Evolutionary conservation across 1,284 basidiomycete species (phyloP).

Genomic region (Trametes polyzona): DNA sequence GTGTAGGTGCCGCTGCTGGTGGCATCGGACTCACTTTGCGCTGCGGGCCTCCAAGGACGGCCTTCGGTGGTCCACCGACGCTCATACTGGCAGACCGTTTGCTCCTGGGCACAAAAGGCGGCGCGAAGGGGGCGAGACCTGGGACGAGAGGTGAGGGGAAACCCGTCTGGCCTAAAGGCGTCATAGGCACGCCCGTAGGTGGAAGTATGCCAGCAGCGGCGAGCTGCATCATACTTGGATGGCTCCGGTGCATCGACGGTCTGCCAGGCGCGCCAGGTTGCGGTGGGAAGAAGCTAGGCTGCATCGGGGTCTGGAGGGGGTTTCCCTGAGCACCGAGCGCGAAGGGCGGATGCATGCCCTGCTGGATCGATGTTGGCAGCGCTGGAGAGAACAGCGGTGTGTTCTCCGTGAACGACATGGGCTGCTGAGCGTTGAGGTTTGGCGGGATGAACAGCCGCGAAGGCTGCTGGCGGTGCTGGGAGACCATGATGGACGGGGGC

Average conservation of each 20-base stretch:
- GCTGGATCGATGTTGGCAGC: conserved; percentile 62
- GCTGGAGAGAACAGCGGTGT: conserved; percentile 64
- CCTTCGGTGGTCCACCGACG: conserved; percentile 80
- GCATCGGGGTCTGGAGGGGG: conserved; percentile 71
- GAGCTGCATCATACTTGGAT: conserved; percentile 63
- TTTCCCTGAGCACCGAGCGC: conserved; percentile 42
- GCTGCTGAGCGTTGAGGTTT: conserved; percentile 37
- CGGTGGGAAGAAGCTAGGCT: conserved; percentile 58
- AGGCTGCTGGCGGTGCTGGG: conserved; percentile 38
- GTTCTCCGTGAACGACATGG: conserved; percentile 34
- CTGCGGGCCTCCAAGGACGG: conserved; percentile 74
- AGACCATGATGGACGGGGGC: conserved; percentile 18
- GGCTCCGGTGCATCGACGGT: conserved; percentile 51
- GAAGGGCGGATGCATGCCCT: conserved; percentile 57
- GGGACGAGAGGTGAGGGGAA: conserved; percentile 60
- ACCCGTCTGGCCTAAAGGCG: conserved; percentile 56
- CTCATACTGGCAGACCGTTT: conserved; percentile 68
- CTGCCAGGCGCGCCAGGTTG: conserved; percentile 55
- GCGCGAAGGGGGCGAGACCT: conserved; percentile 41
- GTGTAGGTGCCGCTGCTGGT: conserved; percentile 34
- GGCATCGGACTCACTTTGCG: conserved; percentile 74
- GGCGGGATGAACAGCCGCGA: conserved; percentile 41
- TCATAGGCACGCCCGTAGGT: conserved; percentile 58
- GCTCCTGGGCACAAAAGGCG: conserved; percentile 57
- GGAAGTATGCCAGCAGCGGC: conserved; percentile 62